Evolutionary conservation across 2,329 filamentous ascomycete species (phyloP).

Genomic region (Mycosphaerelloides madeirae): DNA sequence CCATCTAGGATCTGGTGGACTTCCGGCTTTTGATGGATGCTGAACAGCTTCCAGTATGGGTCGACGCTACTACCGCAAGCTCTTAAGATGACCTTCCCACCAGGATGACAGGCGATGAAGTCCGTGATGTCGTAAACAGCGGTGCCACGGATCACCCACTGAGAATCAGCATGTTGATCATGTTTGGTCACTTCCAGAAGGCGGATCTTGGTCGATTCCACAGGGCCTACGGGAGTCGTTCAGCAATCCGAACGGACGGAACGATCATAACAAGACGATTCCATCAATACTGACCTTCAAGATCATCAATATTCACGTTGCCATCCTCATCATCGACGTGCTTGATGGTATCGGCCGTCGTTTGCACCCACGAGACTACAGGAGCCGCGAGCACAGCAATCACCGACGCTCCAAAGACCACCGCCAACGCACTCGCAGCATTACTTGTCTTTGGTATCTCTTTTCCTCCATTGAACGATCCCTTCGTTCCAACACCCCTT

Average conservation of each 20-base stretch:
- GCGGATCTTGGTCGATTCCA: conserved; percentile 11
- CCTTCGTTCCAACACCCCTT: conserved; percentile 13
- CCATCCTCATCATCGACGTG: conserved; percentile 2
- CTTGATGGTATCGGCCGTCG: conserved; percentile 2
- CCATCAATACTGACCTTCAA: conserved; percentile 1
- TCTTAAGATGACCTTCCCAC: conserved; percentile 62
- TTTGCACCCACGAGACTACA: conserved; percentile 12
- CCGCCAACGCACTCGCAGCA: conserved; percentile 15
- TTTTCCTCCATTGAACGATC: conserved; percentile 1
- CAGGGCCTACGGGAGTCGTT: neutral
- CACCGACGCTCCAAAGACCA: conserved; percentile 18
- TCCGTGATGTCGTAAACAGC: conserved; percentile 68
- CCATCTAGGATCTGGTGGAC: conserved; percentile 60
- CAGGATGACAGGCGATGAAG: conserved; percentile 62
- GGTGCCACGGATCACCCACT: conserved; percentile 61
- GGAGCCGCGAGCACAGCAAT: conserved; percentile 20
- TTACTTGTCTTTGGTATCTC: conserved; percentile 14
- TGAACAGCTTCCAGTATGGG: conserved; percentile 66
- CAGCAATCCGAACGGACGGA: neutral
- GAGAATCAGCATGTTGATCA: conserved; percentile 43
- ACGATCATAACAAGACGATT: too few species aligned
- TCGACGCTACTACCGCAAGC: conserved; percentile 62
- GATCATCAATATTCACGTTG: conserved; percentile 2
- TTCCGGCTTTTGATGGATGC: conserved; percentile 62
- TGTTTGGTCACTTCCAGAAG: conserved; percentile 32